A percentile compares a stretch with the other conserved stretches of the same genome.
phyloP scores from a whole-genome alignment of 352 stramenopile species.

The Pilasporangium apinafurcum region DNA sequence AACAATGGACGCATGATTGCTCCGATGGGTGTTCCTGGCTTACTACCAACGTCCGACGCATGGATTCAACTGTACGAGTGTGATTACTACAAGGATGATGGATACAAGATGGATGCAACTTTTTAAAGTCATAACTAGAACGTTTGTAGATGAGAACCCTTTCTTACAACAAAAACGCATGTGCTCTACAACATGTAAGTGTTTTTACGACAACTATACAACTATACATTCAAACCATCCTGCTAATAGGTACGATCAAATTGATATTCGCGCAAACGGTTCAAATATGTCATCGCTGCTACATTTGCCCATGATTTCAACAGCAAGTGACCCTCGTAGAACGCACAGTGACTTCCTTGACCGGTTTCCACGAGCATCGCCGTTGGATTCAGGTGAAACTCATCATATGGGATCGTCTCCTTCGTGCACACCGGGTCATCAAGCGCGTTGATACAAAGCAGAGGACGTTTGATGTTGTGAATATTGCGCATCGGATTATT shows the following conservation, averaged over 20 bases:
- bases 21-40: constrained; percentile 36
- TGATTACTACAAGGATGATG: constrained; percentile 50
- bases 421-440: constrained; percentile 76
- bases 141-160: too few relatives aligned
- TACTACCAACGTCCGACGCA: constrained; percentile 23
- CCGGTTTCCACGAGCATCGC: constrained; percentile 49
- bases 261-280: constrained; percentile 42
- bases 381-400: constrained; percentile 41
- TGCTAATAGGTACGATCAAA: background rate
- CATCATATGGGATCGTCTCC: constrained; percentile 58
- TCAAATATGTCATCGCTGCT: constrained; percentile 55
- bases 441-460: constrained; percentile 71
- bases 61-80: constrained; percentile 38
- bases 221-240: background rate
- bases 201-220: background rate
- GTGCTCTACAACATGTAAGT: too few relatives aligned
- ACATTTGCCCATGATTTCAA: constrained; percentile 66
- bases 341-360: constrained; percentile 69
- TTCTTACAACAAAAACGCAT: too few relatives aligned
- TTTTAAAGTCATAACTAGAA: constrained; percentile 1
- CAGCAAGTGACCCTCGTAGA: constrained; percentile 51
- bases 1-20: constrained; percentile 10
- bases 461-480: constrained; percentile 38
- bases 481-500: constrained; percentile 77
- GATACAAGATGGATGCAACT: constrained; percentile 21